Percentiles rank a stretch among this genome's conserved stretches.
Conservation (phyloP, 495 filamentous ascomycete genomes). For the Penicillium mononematosum region DNA sequence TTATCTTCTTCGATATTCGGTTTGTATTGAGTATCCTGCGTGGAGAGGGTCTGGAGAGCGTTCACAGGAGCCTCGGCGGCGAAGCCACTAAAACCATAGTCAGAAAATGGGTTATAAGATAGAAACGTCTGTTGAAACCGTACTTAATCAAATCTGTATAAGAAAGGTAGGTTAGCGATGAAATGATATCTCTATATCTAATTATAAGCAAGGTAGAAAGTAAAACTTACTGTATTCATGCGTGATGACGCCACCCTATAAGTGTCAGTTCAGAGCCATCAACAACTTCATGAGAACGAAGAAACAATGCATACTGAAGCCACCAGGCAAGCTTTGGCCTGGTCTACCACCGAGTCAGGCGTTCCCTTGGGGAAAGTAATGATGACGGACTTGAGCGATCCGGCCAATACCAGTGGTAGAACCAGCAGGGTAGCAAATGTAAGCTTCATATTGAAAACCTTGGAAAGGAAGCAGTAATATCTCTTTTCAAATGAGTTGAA, state of each 20-base stretch:
- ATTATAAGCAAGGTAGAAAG: not conserved
- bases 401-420: constrained; percentile 55
- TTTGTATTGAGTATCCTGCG: constrained; percentile 60
- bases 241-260: constrained; percentile 40
- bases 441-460: constrained; percentile 55
- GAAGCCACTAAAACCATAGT: constrained; percentile 60
- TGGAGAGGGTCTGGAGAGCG: constrained; percentile 66
- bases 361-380: constrained; percentile 74
- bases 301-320: constrained; percentile 55
- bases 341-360: constrained; percentile 62
- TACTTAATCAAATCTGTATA: constrained; percentile 53
- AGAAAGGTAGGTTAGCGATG: constrained; percentile 17
- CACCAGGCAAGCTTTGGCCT: constrained; percentile 68
- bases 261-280: not conserved
- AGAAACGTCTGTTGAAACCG: not conserved
- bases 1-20: constrained; percentile 76
- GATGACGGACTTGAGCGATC: constrained; percentile 68
- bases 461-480: not conserved
- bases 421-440: constrained; percentile 48
- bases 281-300: not conserved
- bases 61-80: constrained; percentile 67
- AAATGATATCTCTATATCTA: not conserved
- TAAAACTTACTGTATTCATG: constrained; percentile 54
- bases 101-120: constrained; percentile 16
- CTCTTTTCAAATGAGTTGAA: not conserved